These are phyloP conservation scores for Ustilago loliicola DNA, from an alignment of 1,284 basidiomycete species.

Conservation along the genomic window DNA sequence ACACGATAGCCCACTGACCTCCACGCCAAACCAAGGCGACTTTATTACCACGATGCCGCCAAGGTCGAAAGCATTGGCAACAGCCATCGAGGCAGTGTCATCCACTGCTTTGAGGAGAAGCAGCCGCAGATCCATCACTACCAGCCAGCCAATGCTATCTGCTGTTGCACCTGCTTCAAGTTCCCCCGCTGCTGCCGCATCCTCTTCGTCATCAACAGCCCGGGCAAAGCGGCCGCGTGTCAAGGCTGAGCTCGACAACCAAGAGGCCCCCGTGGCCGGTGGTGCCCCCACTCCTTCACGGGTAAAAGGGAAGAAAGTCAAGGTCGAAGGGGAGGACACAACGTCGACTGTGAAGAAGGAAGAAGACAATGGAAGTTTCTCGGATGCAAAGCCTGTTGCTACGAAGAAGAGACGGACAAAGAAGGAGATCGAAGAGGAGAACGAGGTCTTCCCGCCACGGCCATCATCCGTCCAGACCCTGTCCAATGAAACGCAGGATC, in stretches of 20 bases:
- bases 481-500: background rate
- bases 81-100: slow-evolving; percentile 9
- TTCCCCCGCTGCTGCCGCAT: background rate
- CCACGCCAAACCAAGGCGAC: background rate
- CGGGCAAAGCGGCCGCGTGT: slow-evolving; percentile 17
- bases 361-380: background rate
- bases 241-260: slow-evolving; percentile 11
- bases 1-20: background rate
- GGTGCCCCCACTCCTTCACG: background rate
- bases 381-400: slow-evolving; percentile 7
- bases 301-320: background rate
- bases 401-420: slow-evolving; percentile 23
- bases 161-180: background rate
- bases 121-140: slow-evolving; percentile 20
- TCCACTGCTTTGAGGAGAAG: slow-evolving; percentile 24
- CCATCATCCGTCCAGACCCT: slow-evolving; percentile 3
- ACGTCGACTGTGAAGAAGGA: background rate
- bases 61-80: slow-evolving; percentile 19
- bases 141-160: slow-evolving; percentile 1
- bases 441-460: slow-evolving; percentile 28
- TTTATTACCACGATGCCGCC: slow-evolving; percentile 16
- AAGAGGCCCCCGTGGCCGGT: background rate
- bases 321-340: slow-evolving; percentile 10
- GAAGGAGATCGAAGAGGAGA: slow-evolving; percentile 23
- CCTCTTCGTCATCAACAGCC: background rate